Percentiles rank a stretch among this genome's conserved stretches.
Evolutionary conservation across 108 stramenopile species (phyloP).

Genomic region (Nannochloropsis gaditana): DNA sequence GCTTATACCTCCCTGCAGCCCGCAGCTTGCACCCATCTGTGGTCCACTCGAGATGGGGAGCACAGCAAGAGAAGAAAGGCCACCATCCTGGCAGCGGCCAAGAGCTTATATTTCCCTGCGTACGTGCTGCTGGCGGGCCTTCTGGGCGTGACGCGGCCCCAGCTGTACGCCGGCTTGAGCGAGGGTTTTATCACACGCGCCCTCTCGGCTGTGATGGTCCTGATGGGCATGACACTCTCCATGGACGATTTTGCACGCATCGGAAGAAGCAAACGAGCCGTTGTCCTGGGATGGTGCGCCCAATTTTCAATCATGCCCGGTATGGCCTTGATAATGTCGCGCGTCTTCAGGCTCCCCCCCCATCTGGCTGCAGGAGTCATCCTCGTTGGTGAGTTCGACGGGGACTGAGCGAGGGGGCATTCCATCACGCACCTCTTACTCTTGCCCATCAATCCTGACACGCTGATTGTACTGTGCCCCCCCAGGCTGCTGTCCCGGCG

Average conservation of each 20-base stretch:
- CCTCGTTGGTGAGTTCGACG: conserved; percentile 43
- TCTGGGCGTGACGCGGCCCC: conserved; percentile 29
- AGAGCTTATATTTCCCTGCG: conserved; percentile 36
- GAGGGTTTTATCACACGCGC: conserved; percentile 37
- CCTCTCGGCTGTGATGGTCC: conserved; percentile 36
- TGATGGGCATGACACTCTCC: conserved; percentile 82
- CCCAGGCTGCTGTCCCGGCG: conserved; percentile 81
- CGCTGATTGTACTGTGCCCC: conserved; percentile 57
- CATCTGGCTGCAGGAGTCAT: conserved; percentile 41
- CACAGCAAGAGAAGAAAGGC: neutral
- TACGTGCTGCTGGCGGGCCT: conserved; percentile 47
- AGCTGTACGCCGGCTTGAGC: conserved; percentile 37
- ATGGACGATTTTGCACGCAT: conserved; percentile 72
- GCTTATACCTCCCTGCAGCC: no score
- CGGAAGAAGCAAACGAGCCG: neutral
- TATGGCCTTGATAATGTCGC: conserved; percentile 63
- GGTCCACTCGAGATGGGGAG: neutral
- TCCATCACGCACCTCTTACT: neutral
- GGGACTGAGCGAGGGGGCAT: neutral
- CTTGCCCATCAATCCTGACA: neutral
- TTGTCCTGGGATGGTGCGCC: neutral
- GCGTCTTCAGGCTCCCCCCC: conserved; percentile 60
- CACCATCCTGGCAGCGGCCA: neutral
- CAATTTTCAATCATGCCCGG: conserved; percentile 75
- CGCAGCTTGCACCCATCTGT: no score